Conservation (phyloP, 768 basidiomycete species). For the Rickenella mellea region DNA sequence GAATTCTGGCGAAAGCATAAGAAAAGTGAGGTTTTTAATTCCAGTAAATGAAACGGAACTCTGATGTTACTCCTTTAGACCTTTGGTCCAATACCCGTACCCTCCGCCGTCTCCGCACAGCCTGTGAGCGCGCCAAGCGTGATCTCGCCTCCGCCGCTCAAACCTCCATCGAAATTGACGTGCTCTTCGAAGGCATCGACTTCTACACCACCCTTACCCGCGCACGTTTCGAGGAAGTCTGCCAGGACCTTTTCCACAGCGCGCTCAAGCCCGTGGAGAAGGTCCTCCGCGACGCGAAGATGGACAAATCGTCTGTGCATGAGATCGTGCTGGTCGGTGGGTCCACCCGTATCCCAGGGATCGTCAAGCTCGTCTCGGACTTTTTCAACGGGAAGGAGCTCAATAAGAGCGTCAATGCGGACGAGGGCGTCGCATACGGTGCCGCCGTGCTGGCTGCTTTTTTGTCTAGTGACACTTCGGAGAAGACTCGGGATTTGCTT, state of each 20-base stretch:
- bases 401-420: slow-evolving; percentile 99
- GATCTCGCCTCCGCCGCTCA: slow-evolving; percentile 95
- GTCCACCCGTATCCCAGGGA: slow-evolving; percentile 96
- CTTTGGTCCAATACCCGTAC: slow-evolving; percentile 88
- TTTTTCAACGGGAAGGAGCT: slow-evolving; percentile 99
- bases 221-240: slow-evolving; percentile 94
- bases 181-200: slow-evolving; percentile 94
- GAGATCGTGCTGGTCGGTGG: slow-evolving; percentile 98
- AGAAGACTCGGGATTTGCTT: slow-evolving; percentile 95
- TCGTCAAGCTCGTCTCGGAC: slow-evolving; percentile 95
- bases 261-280: slow-evolving; percentile 96
- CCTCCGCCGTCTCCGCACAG: slow-evolving; percentile 92
- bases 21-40: slow-evolving; percentile 47
- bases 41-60: slow-evolving; percentile 5
- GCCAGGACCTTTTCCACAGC: slow-evolving; percentile 89
- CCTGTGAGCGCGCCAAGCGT: slow-evolving; percentile 97
- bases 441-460: slow-evolving; percentile 98
- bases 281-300: slow-evolving; percentile 95
- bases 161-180: slow-evolving; percentile 97
- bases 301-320: slow-evolving; percentile 91
- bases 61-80: slow-evolving; percentile 32
- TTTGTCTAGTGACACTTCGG: slow-evolving; percentile 94
- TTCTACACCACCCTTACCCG: slow-evolving; percentile 98
- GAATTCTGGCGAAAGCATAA: slow-evolving; percentile 98
- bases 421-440: slow-evolving; percentile 97